Conservation (phyloP, 441 rosid genomes). For the Theobroma grandiflorum region DNA sequence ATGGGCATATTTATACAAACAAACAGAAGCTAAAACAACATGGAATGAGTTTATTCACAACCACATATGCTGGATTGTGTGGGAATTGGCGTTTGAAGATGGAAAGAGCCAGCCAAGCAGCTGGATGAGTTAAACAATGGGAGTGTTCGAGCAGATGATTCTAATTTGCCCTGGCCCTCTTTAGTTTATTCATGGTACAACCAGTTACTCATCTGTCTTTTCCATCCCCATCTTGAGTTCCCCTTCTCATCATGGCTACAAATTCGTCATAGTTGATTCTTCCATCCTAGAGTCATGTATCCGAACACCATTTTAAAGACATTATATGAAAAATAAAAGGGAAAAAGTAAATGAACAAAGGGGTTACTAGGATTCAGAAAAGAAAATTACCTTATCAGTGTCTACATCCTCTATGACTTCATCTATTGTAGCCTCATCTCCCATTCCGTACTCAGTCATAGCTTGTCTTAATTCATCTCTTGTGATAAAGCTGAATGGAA, state of each 20-base stretch:
- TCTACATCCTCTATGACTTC: constrained; percentile 77
- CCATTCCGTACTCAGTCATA: constrained; percentile 79
- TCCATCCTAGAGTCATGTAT: constrained; percentile 53
- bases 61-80: not conserved
- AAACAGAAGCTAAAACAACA: too few species aligned
- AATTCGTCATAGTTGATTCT: constrained; percentile 66
- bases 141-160: too few species aligned
- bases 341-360: not conserved
- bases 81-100: too few species aligned
- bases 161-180: not conserved
- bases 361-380: not conserved
- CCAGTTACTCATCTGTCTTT: constrained; percentile 4
- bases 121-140: too few species aligned
- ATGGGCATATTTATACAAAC: not conserved
- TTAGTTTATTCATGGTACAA: not conserved
- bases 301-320: not conserved
- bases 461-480: constrained; percentile 87
- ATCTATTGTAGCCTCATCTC: constrained; percentile 80
- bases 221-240: constrained; percentile 44
- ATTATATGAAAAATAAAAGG: not conserved
- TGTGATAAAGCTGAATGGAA: constrained; percentile 63
- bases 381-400: constrained; percentile 51
- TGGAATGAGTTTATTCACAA: not conserved
- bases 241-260: constrained; percentile 69
- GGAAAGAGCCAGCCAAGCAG: too few species aligned